A percentile compares a stretch with the other conserved stretches of the same genome.
Conservation (phyloP, 352 stramenopile genomes). For the Globisporangium paroecandrum region DNA sequence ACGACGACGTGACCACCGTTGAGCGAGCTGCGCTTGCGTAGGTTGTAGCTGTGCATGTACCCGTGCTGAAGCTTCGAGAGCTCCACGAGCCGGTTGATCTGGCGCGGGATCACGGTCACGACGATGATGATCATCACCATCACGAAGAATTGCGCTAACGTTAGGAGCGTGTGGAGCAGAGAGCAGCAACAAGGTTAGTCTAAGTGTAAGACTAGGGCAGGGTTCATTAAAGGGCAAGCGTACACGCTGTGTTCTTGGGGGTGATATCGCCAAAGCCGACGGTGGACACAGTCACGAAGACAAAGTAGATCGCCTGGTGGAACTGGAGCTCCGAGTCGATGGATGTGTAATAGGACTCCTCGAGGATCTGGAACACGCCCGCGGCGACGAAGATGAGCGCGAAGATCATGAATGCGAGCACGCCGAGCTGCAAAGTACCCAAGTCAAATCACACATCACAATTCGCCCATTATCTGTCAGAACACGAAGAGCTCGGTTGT, state of each 20-base stretch:
- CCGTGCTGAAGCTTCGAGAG: slow-evolving; percentile 42
- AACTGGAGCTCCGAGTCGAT: slow-evolving; percentile 38
- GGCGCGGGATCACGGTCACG: slow-evolving; percentile 53
- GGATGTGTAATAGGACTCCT: slow-evolving; percentile 48
- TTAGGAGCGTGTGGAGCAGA: background rate
- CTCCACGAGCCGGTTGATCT: slow-evolving; percentile 50
- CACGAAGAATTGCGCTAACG: slow-evolving; percentile 51
- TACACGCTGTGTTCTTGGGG: slow-evolving; percentile 41
- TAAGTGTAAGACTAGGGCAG: background rate
- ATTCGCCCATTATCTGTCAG: no score
- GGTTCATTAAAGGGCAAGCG: background rate
- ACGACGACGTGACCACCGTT: slow-evolving; percentile 55
- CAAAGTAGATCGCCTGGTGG: slow-evolving; percentile 64
- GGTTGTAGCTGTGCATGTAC: slow-evolving; percentile 53
- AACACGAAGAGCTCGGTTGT: background rate
- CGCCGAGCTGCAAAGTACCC: slow-evolving; percentile 23
- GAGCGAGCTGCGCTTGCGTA: slow-evolving; percentile 31
- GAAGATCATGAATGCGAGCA: slow-evolving; percentile 56
- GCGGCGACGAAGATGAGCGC: slow-evolving; percentile 57
- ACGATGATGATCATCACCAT: slow-evolving; percentile 56
- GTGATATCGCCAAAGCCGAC: slow-evolving; percentile 65
- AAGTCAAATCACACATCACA: background rate
- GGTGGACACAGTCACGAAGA: slow-evolving; percentile 63
- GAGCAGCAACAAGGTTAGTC: background rate
- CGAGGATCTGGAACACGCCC: slow-evolving; percentile 52